A percentile compares a stretch with the other conserved stretches of the same genome.
Evolutionary conservation across 2,329 filamentous ascomycete species (phyloP).

Genomic region (Aspergillus sp.): DNA sequence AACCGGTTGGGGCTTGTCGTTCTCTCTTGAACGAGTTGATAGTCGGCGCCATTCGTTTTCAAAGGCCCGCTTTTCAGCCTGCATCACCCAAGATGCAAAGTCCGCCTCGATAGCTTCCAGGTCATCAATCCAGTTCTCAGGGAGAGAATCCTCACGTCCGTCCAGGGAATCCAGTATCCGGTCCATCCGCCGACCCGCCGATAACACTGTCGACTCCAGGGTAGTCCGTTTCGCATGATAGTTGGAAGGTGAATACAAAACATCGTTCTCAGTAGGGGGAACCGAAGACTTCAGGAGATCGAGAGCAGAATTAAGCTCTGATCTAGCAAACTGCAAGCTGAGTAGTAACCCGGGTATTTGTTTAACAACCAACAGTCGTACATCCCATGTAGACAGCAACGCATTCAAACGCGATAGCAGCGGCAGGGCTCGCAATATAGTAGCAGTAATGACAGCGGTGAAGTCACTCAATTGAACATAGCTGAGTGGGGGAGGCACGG

Average conservation of each 20-base stretch:
- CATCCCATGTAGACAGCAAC: slow-evolving; percentile 74
- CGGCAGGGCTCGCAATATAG: slow-evolving; percentile 84
- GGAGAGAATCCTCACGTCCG: slow-evolving; percentile 77
- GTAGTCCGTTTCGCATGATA: slow-evolving; percentile 50
- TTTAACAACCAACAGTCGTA: slow-evolving; percentile 71
- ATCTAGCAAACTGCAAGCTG: slow-evolving; percentile 54
- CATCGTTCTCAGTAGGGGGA: slow-evolving; percentile 26
- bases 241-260: slow-evolving; percentile 32
- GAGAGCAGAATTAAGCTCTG: slow-evolving; percentile 35
- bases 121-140: slow-evolving; percentile 81
- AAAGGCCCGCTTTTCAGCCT: slow-evolving; percentile 72
- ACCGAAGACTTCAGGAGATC: slow-evolving; percentile 25
- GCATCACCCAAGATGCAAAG: slow-evolving; percentile 77
- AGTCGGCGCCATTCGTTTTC: slow-evolving; percentile 57
- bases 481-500: slow-evolving; percentile 41
- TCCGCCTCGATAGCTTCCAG: slow-evolving; percentile 77
- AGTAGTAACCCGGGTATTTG: slow-evolving; percentile 69
- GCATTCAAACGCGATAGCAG: slow-evolving; percentile 71
- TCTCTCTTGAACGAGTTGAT: slow-evolving; percentile 12
- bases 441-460: slow-evolving; percentile 85
- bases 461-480: slow-evolving; percentile 82
- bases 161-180: slow-evolving; percentile 84
- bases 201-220: slow-evolving; percentile 68
- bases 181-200: slow-evolving; percentile 73
- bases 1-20: not conserved